Base-by-base conservation (phyloP, 805 yeast genomes). In the Metschnikowia kofuensis region DNA sequence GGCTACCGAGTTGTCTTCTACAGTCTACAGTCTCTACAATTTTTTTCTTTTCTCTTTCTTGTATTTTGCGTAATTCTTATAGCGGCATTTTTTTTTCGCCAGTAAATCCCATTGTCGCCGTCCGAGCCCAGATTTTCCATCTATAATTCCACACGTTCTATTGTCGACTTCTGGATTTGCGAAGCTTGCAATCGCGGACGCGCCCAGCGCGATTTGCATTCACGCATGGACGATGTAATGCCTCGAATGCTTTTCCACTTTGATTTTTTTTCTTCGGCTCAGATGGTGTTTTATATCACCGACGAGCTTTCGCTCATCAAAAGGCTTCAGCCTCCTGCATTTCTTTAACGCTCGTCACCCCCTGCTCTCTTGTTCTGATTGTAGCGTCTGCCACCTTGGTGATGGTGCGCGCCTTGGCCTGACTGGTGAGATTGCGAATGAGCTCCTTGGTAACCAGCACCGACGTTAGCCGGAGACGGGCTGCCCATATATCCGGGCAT, bases 401-500 rank as follows among this genome's bases (percentile, higher is more conserved):
- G 52, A 32, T 45, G 35, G 26, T 34, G 34, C 29, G 37, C 27
- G 12, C 32, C 32, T 27, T 38, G 50, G 38, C 50, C 44, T 14
- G 43, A 40, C 10, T 42, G 49, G 30, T 47, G 50, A 4, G 47
- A 32, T 15, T 45, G 47, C 5, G 51, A 44, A 36, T 30, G 40
- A 27, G 34, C 30, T 21, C 50, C 52, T n/a, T 42, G 44, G 37
- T 47, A 51, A 47, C 57, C 54, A 45, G 61, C 50, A 41, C 64
- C 63, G 7, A 63, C 68, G 41, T 59, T 61, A 10, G 61, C 65
- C 8, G 71, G 72, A 43, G 65, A 61, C 8, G 49, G 55, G 42
- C 48, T 48, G 16, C 58, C 62, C n/a, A 63, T 65, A 11, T 59
- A 52, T 7, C 64, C 62, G 2, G 74, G 70, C 13, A 67, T 62